Percentiles rank a stretch among this genome's conserved stretches.
Conservation (phyloP, 352 stramenopile genomes). For the Globisporangium carolinianum region DNA sequence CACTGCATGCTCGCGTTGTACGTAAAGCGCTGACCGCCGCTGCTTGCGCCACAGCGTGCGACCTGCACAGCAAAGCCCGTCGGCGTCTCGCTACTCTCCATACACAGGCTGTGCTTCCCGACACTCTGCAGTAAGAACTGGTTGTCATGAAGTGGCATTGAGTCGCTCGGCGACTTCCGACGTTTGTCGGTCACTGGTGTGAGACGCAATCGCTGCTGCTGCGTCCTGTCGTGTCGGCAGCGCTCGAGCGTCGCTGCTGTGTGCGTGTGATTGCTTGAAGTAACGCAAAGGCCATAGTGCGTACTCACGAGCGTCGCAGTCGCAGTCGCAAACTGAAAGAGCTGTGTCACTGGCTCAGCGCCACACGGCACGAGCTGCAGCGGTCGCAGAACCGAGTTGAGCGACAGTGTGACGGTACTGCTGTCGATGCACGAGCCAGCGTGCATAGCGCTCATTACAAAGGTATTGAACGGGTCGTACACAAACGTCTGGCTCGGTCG, state of each 20-base stretch:
- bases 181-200: not conserved
- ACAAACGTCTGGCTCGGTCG: conserved; percentile 6
- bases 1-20: conserved; percentile 3
- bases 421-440: conserved; percentile 8
- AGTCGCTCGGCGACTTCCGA: not conserved
- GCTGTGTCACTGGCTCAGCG: not conserved
- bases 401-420: not conserved
- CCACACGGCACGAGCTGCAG: conserved; percentile 4
- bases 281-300: conserved; percentile 5
- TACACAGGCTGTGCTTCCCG: conserved; percentile 7
- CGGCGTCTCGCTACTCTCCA: not conserved
- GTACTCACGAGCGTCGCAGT: not conserved
- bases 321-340: conserved; percentile 4
- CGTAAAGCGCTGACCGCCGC: conserved; percentile 2
- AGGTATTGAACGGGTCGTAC: conserved; percentile 8
- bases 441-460: conserved; percentile 5
- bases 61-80: not conserved
- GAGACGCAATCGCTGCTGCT: not conserved
- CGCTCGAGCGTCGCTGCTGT: not conserved
- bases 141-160: not conserved
- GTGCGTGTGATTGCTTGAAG: not conserved
- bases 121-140: conserved; percentile 7
- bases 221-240: not conserved
- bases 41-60: not conserved
- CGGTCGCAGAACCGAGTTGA: too few relatives aligned